Evolutionary conservation across 2,329 filamentous ascomycete species (phyloP), one percentile per base, ranked within the genome.

Genomic region (Neofusicoccum cordaticola): DNA sequence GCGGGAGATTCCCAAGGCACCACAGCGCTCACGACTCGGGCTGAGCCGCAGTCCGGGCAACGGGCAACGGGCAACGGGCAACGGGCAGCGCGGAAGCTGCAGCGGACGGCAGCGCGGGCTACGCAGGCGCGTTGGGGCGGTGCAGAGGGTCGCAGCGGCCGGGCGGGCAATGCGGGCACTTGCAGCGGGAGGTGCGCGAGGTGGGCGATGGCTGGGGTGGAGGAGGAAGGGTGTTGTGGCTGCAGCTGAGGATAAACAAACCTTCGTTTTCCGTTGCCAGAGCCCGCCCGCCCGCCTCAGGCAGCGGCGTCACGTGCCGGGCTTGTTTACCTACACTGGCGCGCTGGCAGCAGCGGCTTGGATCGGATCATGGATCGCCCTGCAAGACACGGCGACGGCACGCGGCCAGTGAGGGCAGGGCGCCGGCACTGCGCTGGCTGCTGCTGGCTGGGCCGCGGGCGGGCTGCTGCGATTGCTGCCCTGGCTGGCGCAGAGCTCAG

Each of bases 191-290:
- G n/a, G 34, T n/a, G 52, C 19, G 53, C 31, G 31, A 11, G 41
- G 17, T 31, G 31, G 41, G 31, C 41, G 56, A 47, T 37, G 56
- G 56, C 41, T 17, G 56, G 42, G 56, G 42, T 15, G 41, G 56
- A 35, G 42, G 31, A 35, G 17, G 56, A 15, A 41, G 37, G 56
- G 27, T 60, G 56, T 60, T 27, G 56, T 31, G 22, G 47, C 56
- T 60, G 56, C 56, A 60, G 56, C 56, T 60, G 56, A 47, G 56
- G 56, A 60, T 60, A 60, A 60, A 60, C 56, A 60, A 60, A 60
- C 41, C 56, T 60, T 58, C 53, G 53, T 58, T 58, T 58, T 45
- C 53, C 56, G 56, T 60, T 60, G 56, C 56, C 44, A 60, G 56
- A 60, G 56, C 37, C 53, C 39, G 53, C 53, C 44, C 42, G 56